Evolutionary conservation across 371 early-diverging fungal species (phyloP).

Genomic region (Actinomucor elegans): DNA sequence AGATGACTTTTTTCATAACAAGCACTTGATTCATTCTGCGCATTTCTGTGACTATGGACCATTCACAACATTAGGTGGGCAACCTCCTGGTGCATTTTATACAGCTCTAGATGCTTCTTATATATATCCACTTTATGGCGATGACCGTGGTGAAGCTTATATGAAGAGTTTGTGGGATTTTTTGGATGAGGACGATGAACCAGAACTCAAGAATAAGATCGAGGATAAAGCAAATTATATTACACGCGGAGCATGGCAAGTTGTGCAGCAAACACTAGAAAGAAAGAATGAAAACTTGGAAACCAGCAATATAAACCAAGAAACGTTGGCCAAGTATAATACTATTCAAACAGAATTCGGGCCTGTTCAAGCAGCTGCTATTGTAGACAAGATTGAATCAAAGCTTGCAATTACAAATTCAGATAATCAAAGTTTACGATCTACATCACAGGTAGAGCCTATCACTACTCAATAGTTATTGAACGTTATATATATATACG

Average conservation of each 20-base stretch:
- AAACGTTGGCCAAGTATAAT: not conserved
- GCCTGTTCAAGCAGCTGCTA: conserved; percentile 22
- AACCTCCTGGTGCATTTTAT: conserved; percentile 51
- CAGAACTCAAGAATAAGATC: conserved; percentile 10
- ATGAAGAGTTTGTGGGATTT: conserved; percentile 64
- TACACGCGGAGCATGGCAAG: conserved; percentile 36
- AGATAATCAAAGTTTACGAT: too few species aligned
- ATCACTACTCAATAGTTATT: too few species aligned
- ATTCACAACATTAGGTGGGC: conserved; percentile 48
- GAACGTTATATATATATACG: too few species aligned
- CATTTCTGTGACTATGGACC: conserved; percentile 57
- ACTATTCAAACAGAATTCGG: conserved; percentile 37
- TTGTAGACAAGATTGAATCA: conserved; percentile 19
- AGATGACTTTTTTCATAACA: conserved; percentile 40
- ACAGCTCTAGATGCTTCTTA: conserved; percentile 47
- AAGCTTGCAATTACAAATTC: too few species aligned
- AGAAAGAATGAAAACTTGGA: conserved; percentile 13
- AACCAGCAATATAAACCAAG: not conserved
- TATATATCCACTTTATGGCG: conserved; percentile 61
- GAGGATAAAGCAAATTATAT: conserved; percentile 24
- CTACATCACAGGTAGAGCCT: too few species aligned
- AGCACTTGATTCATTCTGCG: conserved; percentile 42
- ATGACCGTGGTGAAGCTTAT: conserved; percentile 65
- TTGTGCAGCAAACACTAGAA: conserved; percentile 17
- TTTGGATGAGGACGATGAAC: conserved; percentile 40